Evolutionary conservation across 139 green algal genomes (phyloP).

Genomic region (Micromonas pusilla): DNA sequence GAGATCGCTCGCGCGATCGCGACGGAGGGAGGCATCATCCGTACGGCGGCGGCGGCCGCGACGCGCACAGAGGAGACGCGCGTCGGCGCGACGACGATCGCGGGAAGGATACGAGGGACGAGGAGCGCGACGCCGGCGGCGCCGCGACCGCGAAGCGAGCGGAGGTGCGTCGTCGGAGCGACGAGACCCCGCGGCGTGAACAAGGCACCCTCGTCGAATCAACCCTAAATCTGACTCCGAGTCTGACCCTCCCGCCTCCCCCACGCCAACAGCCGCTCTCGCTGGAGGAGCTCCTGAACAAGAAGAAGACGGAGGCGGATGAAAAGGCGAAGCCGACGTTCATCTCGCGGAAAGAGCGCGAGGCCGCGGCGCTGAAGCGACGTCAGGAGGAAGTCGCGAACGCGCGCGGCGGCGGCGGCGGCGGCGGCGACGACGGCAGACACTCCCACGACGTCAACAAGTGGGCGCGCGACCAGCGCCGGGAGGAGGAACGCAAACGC

Average conservation of each 20-base stretch:
- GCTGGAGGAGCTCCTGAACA: constrained; percentile 18
- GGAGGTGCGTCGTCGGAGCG: not conserved
- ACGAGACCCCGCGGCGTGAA: not conserved
- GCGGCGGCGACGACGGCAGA: not conserved
- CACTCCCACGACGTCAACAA: not conserved
- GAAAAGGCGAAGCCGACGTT: constrained; percentile 21
- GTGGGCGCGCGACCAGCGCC: not conserved
- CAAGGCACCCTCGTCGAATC: not conserved
- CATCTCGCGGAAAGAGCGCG: constrained; percentile 10
- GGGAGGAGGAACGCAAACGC: constrained; percentile 4
- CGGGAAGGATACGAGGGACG: too few relatives aligned
- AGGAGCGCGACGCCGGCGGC: not conserved
- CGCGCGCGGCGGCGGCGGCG: not conserved
- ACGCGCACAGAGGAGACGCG: not conserved
- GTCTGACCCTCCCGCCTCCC: not conserved
- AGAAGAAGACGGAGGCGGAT: not conserved
- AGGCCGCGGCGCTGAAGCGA: constrained; percentile 9
- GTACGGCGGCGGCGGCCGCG: not conserved
- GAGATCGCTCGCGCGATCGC: not conserved
- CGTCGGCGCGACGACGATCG: not conserved
- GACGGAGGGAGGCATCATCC: not conserved
- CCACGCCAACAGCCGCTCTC: not conserved
- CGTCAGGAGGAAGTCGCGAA: constrained; percentile 2
- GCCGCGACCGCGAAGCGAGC: not conserved
- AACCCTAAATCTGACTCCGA: not conserved